Evolutionary conservation across 257 asterid species (phyloP).

Genomic region (Solanum phureja): DNA sequence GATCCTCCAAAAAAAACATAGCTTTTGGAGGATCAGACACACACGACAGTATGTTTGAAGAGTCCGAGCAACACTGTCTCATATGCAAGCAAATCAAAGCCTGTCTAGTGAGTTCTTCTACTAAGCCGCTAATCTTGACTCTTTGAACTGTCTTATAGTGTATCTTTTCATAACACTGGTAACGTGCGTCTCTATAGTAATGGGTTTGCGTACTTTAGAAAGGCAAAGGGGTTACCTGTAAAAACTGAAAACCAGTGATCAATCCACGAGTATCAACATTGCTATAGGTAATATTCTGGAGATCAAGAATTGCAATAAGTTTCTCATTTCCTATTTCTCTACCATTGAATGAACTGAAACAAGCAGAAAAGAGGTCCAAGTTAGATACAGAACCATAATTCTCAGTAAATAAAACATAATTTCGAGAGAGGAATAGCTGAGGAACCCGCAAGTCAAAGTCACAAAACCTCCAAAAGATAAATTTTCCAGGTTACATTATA

Average conservation of each 20-base stretch:
- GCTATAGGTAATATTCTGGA: constrained; percentile 41
- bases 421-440: too few species aligned
- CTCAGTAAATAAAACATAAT: too few species aligned
- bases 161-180: neutral
- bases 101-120: neutral
- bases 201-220: neutral
- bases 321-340: constrained; percentile 61
- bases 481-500: too few species aligned
- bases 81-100: neutral
- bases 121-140: neutral
- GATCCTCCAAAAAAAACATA: neutral
- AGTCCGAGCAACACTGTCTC: neutral
- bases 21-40: neutral
- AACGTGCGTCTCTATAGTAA: neutral
- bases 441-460: too few species aligned
- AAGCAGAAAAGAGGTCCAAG: too few species aligned
- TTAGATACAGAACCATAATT: too few species aligned
- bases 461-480: too few species aligned
- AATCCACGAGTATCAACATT: constrained; percentile 62
- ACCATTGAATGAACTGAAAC: constrained; percentile 48
- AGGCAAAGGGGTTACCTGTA: neutral
- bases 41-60: neutral
- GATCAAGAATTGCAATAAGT: constrained; percentile 49
- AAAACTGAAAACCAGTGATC: constrained; percentile 69
- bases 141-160: neutral